Evolutionary conservation across 1,139 yeast genomes (phyloP).

Genomic region (Meyerozyma sp.): DNA sequence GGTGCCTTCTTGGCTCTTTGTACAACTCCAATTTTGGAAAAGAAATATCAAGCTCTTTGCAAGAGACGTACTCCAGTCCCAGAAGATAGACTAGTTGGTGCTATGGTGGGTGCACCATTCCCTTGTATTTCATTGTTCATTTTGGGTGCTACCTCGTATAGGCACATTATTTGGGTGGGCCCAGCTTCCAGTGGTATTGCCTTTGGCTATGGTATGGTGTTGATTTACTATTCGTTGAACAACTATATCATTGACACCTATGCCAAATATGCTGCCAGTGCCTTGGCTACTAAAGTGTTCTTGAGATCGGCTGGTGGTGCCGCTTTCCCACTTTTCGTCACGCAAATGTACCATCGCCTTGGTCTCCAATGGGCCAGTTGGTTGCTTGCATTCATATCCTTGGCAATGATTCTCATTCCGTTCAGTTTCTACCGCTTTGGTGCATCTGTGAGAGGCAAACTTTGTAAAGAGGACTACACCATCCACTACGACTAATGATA

Average conservation of each 20-base stretch:
- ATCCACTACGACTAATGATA: conserved; percentile 4
- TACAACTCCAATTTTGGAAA: conserved; percentile 71
- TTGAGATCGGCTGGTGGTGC: conserved; percentile 87
- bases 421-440: conserved; percentile 73
- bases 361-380: conserved; percentile 84
- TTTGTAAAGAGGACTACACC: conserved; percentile 64
- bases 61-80: conserved; percentile 67
- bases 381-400: conserved; percentile 75
- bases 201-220: conserved; percentile 89
- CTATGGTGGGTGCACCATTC: conserved; percentile 86
- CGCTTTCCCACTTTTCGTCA: conserved; percentile 84
- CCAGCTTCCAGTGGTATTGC: conserved; percentile 89
- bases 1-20: conserved; percentile 73
- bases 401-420: conserved; percentile 82
- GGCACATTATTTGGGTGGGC: conserved; percentile 86
- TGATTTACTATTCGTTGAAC: conserved; percentile 80
- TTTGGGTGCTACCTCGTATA: conserved; percentile 80
- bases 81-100: conserved; percentile 82
- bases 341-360: conserved; percentile 70
- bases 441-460: conserved; percentile 51
- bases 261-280: conserved; percentile 84
- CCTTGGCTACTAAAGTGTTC: conserved; percentile 85
- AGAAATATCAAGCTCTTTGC: conserved; percentile 46
- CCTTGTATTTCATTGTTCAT: conserved; percentile 85
- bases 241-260: conserved; percentile 87